Evolutionary conservation across 495 filamentous ascomycete species (phyloP).

Genomic region (Cudoniella acicularis): DNA sequence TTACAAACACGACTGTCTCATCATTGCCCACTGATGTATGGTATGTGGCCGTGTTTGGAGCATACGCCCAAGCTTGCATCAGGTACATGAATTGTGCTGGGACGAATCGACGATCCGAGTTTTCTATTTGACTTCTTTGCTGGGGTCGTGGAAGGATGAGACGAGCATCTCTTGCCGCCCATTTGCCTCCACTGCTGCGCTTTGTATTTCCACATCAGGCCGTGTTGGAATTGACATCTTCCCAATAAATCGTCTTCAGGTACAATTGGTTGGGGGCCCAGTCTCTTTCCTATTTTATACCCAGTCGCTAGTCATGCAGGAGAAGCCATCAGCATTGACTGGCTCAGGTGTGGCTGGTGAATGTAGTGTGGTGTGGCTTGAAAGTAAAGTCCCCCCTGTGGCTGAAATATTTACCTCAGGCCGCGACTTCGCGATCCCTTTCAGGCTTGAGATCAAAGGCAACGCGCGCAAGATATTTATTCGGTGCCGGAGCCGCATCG

Average conservation of each 20-base stretch:
- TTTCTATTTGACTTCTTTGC: neutral
- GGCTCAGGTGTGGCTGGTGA: too few species aligned
- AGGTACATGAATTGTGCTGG: neutral
- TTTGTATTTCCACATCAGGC: too few species aligned
- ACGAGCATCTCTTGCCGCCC: too few species aligned
- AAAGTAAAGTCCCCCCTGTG: too few species aligned
- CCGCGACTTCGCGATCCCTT: neutral
- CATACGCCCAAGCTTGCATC: neutral
- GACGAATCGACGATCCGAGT: neutral
- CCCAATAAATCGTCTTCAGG: too few species aligned
- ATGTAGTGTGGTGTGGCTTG: too few species aligned
- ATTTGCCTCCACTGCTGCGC: neutral
- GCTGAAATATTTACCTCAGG: neutral
- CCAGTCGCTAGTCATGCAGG: too few species aligned
- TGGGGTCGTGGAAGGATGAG: neutral
- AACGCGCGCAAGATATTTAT: neutral
- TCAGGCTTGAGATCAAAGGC: neutral
- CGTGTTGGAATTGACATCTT: too few species aligned
- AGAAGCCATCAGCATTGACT: too few species aligned
- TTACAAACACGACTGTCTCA: constrained; percentile 23
- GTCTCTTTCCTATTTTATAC: too few species aligned
- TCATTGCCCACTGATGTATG: constrained; percentile 4
- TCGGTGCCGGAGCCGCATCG: neutral
- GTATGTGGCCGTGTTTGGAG: constrained; percentile 7
- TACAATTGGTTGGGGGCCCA: too few species aligned